These are phyloP conservation scores for Alnus rubra DNA, from an alignment of 306 rosid genomes.

Conservation along the genomic window DNA sequence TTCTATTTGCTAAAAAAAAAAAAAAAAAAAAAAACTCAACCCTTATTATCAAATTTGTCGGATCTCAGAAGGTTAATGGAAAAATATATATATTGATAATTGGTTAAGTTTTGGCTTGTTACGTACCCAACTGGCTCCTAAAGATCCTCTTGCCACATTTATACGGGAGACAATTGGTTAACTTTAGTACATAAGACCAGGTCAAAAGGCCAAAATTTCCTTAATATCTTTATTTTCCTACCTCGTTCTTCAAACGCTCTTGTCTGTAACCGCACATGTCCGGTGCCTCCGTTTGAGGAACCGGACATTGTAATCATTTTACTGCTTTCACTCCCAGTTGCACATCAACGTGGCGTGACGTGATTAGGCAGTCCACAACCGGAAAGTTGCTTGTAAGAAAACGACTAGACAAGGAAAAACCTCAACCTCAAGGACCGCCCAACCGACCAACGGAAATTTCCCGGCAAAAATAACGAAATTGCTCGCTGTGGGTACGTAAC, in stretches of 20 bases:
- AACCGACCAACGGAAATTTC: constrained; percentile 5
- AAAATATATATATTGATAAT: too few species aligned
- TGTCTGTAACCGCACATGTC: constrained; percentile 7
- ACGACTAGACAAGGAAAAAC: neutral
- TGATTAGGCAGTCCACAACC: neutral
- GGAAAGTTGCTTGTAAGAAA: neutral
- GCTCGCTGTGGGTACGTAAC: neutral
- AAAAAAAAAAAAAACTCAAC: too few species aligned
- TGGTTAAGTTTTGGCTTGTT: neutral
- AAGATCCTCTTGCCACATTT: constrained; percentile 7
- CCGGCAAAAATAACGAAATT: neutral
- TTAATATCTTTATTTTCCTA: constrained; percentile 1
- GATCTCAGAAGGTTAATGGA: too few species aligned
- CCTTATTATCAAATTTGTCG: too few species aligned
- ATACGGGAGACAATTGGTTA: neutral
- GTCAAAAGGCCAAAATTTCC: constrained; percentile 25
- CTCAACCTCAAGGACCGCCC: neutral
- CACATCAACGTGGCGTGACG: neutral
- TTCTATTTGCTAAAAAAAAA: too few species aligned
- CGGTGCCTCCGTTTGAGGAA: neutral
- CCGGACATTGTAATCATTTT: neutral
- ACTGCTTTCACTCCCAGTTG: neutral
- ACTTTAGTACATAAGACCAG: constrained; percentile 32
- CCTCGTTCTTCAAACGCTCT: neutral
- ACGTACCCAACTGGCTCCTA: neutral